A percentile compares a stretch with the other conserved stretches of the same genome.
Evolutionary conservation across 2,329 filamentous ascomycete genomes (phyloP).

Genomic region (Lecanoromycetidae sp.): DNA sequence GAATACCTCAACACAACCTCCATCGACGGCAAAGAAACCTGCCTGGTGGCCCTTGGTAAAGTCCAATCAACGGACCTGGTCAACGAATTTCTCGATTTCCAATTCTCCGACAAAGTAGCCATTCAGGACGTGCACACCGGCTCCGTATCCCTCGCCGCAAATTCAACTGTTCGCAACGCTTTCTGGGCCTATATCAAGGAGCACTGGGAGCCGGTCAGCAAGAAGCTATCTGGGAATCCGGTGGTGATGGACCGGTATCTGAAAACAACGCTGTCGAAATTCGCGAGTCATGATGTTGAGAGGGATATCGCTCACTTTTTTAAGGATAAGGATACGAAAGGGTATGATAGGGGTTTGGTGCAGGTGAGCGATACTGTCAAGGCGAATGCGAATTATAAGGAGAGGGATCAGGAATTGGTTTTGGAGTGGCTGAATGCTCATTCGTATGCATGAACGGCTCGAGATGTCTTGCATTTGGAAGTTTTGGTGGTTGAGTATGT

Average conservation of each 20-base stretch:
- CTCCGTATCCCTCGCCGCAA: slow-evolving; percentile 58
- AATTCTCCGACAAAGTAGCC: slow-evolving; percentile 74
- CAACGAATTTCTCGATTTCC: slow-evolving; percentile 53
- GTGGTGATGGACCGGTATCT: slow-evolving; percentile 85
- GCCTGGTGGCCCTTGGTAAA: slow-evolving; percentile 61
- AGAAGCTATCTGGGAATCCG: slow-evolving; percentile 65
- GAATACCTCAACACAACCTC: slow-evolving; percentile 75
- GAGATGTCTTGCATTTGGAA: not conserved
- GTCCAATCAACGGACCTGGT: slow-evolving; percentile 59
- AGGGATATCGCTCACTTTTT: slow-evolving; percentile 79
- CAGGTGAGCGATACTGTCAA: slow-evolving; percentile 78
- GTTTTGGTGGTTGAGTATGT: too few species aligned
- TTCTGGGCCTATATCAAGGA: slow-evolving; percentile 79
- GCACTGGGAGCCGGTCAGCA: slow-evolving; percentile 64
- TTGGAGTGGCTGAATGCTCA: slow-evolving; percentile 65
- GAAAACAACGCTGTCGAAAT: slow-evolving; percentile 63
- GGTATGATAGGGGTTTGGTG: slow-evolving; percentile 73
- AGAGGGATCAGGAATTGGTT: slow-evolving; percentile 59
- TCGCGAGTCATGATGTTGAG: slow-evolving; percentile 56
- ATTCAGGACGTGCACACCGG: slow-evolving; percentile 80
- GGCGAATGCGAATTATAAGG: slow-evolving; percentile 69
- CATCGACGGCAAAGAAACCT: slow-evolving; percentile 83
- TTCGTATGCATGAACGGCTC: slow-evolving; percentile 37
- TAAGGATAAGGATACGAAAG: slow-evolving; percentile 68
- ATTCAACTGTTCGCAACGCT: slow-evolving; percentile 57